A percentile compares a stretch with the other conserved stretches of the same genome.
These are phyloP conservation scores for Echeveria elegans DNA, from an alignment of 164 flowering plant genomes.

Conservation along the genomic window DNA sequence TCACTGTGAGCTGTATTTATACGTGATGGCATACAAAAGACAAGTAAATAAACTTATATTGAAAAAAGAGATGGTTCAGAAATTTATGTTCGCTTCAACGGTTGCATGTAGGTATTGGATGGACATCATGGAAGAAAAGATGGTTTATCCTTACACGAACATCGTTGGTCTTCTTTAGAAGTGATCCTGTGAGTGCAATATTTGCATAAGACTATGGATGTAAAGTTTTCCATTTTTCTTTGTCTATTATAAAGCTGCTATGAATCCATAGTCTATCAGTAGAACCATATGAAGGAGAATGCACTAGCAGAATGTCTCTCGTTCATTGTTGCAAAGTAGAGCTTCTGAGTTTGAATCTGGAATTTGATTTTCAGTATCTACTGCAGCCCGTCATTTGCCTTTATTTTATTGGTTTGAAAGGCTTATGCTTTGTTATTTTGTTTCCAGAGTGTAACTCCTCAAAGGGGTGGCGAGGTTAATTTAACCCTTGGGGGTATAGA, in stretches of 20 bases:
- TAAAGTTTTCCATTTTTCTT: background rate
- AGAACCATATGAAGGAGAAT: background rate
- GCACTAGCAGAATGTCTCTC: background rate
- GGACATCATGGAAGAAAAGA: slow-evolving; percentile 99
- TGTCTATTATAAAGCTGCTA: background rate
- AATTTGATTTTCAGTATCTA: background rate
- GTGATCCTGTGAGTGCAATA: slow-evolving; percentile 99
- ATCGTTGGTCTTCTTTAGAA: slow-evolving; percentile 86
- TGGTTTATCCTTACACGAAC: slow-evolving; percentile 92
- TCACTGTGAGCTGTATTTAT: background rate
- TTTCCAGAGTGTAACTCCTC: slow-evolving; percentile 67
- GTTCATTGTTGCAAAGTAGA: background rate
- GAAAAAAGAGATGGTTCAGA: background rate
- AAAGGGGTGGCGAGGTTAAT: slow-evolving; percentile 76
- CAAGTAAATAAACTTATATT: background rate
- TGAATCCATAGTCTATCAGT: background rate
- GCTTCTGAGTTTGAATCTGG: background rate
- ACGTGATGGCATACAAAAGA: background rate
- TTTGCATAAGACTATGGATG: too few relatives aligned
- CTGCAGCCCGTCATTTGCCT: background rate
- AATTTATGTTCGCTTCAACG: background rate
- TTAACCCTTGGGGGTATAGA: slow-evolving; percentile 97
- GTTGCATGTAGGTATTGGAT: slow-evolving; percentile 70
- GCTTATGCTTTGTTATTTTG: slow-evolving; percentile 9
- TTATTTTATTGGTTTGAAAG: background rate